These are phyloP conservation scores for Pseudocercospora macadamiae DNA, from an alignment of 2,329 filamentous ascomycete genomes.

Conservation along the genomic window DNA sequence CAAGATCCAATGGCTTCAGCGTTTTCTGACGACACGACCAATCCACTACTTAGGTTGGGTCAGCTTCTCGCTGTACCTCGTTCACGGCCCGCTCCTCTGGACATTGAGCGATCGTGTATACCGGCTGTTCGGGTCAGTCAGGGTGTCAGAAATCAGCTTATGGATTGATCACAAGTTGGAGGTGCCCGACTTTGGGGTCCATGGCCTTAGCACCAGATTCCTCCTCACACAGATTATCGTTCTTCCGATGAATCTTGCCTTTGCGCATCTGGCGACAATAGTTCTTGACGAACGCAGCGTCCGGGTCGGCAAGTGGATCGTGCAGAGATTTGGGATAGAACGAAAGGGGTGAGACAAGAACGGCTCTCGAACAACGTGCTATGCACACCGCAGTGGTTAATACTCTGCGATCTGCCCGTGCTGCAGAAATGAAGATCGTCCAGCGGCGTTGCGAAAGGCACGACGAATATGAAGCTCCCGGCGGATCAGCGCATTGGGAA, in stretches of 20 bases:
- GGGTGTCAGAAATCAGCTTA: constrained; percentile 11
- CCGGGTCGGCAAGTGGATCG: constrained; percentile 60
- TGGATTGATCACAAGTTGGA: constrained; percentile 22
- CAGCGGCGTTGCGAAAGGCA: too few species aligned
- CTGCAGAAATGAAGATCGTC: too few species aligned
- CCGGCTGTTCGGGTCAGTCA: constrained; percentile 47
- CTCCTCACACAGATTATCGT: constrained; percentile 60
- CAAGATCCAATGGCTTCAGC: constrained; percentile 50
- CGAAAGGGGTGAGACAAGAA: neutral
- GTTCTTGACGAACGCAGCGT: constrained; percentile 60
- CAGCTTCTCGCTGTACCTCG: constrained; percentile 64
- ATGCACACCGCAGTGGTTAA: too few species aligned
- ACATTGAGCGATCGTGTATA: constrained; percentile 58
- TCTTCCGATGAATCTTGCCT: constrained; percentile 57
- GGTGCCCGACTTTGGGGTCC: constrained; percentile 57
- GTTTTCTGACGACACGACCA: constrained; percentile 53
- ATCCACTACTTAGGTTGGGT: constrained; percentile 64
- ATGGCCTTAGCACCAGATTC: constrained; percentile 57
- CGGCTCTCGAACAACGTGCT: too few species aligned
- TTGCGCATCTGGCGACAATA: constrained; percentile 61
- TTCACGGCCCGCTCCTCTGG: constrained; percentile 62
- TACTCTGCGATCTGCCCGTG: too few species aligned
- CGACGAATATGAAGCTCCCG: too few species aligned
- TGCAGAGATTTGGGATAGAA: constrained; percentile 36
- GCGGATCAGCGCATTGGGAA: too few species aligned